Evolutionary conservation across 805 yeast species (phyloP).

Genomic region (Nakazawaea anatomiae): DNA sequence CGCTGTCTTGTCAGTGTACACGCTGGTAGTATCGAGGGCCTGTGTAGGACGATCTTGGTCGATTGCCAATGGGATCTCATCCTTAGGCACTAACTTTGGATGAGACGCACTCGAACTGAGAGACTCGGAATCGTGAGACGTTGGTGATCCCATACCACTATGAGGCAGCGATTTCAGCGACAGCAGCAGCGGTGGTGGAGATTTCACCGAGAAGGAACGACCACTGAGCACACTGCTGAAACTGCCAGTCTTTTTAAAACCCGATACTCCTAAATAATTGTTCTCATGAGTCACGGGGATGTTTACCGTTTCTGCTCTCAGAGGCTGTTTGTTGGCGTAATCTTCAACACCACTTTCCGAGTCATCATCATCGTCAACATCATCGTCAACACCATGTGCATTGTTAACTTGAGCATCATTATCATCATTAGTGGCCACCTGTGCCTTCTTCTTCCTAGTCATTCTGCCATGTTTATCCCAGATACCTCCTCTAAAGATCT

Average conservation of each 20-base stretch:
- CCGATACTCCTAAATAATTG: neutral
- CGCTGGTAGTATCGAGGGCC: neutral
- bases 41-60: neutral
- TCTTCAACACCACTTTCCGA: neutral
- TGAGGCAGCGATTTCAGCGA: neutral
- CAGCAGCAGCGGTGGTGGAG: neutral
- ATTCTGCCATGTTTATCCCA: constrained; percentile 52
- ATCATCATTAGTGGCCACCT: neutral
- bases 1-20: neutral
- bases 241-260: neutral
- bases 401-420: constrained; percentile 4
- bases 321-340: neutral
- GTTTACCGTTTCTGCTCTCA: neutral
- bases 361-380: neutral
- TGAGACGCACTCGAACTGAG: neutral
- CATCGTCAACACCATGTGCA: neutral
- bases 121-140: neutral
- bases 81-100: neutral
- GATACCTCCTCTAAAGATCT: constrained; percentile 85
- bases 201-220: neutral
- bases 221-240: neutral
- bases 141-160: neutral
- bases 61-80: neutral
- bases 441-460: constrained; percentile 9
- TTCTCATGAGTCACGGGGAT: no score